Evolutionary conservation across 441 rosid genomes (phyloP).

Genomic region (Aquilaria agallochum): DNA sequence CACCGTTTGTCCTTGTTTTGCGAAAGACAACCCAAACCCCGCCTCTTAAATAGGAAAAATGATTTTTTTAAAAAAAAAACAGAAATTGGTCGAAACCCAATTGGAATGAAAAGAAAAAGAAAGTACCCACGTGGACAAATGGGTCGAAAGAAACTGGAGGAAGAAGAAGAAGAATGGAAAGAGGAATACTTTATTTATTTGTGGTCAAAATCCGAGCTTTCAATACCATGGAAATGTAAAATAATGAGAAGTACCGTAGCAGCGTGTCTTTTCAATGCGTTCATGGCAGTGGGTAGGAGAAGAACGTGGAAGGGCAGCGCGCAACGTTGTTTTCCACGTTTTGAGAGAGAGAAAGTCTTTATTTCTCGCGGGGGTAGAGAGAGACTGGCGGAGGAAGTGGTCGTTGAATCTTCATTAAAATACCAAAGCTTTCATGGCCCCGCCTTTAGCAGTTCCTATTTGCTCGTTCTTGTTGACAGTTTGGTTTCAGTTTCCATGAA

Average conservation of each 20-base stretch:
- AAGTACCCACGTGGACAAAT: slow-evolving; percentile 21
- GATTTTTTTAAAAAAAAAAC: background rate
- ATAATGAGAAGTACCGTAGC: slow-evolving; percentile 2
- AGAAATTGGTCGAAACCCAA: slow-evolving; percentile 5
- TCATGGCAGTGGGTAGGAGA: slow-evolving; percentile 15
- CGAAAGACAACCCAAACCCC: slow-evolving; percentile 3
- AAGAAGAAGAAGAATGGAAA: background rate
- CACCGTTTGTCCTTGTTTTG: background rate
- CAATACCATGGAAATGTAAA: background rate
- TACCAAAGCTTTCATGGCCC: slow-evolving; percentile 2
- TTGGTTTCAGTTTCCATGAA: background rate
- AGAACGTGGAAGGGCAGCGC: slow-evolving; percentile 14
- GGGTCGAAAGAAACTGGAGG: slow-evolving; percentile 1
- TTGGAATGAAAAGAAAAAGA: slow-evolving; percentile 18
- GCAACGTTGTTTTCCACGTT: slow-evolving; percentile 10
- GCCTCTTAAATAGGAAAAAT: slow-evolving; percentile 19
- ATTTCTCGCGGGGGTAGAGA: slow-evolving; percentile 4
- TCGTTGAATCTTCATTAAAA: too few species aligned
- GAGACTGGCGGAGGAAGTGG: background rate
- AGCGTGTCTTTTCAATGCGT: slow-evolving; percentile 13
- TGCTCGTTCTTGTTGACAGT: background rate
- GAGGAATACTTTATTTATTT: background rate
- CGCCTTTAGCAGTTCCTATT: background rate
- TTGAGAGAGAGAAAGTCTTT: background rate
- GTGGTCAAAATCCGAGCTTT: background rate